Evolutionary conservation across 345 rosid genomes (phyloP).

Genomic region (Raphanus sativus): DNA sequence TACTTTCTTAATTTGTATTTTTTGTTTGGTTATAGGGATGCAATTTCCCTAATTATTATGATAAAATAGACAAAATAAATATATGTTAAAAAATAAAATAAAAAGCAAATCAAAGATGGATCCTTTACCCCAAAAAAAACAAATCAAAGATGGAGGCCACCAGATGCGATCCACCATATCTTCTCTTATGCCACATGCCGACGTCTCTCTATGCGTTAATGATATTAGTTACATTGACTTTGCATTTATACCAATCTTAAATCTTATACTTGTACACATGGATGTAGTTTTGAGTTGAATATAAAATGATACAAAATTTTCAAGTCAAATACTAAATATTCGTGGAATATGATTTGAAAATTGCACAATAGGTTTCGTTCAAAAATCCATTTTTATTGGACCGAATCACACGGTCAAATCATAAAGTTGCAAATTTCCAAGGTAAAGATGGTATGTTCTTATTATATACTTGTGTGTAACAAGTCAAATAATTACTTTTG

Average conservation of each 20-base stretch:
- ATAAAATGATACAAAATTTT: slow-evolving; percentile 1
- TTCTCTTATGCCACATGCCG: slow-evolving; percentile 30
- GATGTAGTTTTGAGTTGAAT: slow-evolving; percentile 4
- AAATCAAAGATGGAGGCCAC: slow-evolving; percentile 11
- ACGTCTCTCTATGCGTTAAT: slow-evolving; percentile 28
- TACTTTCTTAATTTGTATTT: too few relatives aligned
- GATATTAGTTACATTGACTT: slow-evolving; percentile 35
- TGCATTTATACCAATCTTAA: slow-evolving; percentile 23
- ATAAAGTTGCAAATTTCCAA: not conserved
- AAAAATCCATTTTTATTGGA: not conserved
- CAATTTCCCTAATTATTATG: not conserved
- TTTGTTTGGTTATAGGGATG: too few relatives aligned
- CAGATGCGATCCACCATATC: slow-evolving; percentile 36
- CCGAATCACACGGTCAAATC: too few relatives aligned
- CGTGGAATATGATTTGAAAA: slow-evolving; percentile 8
- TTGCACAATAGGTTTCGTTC: slow-evolving; percentile 7
- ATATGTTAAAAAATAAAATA: not conserved
- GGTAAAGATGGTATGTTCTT: not conserved
- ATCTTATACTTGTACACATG: slow-evolving; percentile 14
- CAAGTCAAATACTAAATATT: slow-evolving; percentile 31
- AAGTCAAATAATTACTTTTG: slow-evolving; percentile 24
- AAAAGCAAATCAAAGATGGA: not conserved
- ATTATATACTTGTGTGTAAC: slow-evolving; percentile 1
- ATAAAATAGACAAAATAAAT: not conserved
- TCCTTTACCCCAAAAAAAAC: not conserved